Evolutionary conservation across 352 stramenopile species (phyloP).

Genomic region (Globisporangium okanoganense): DNA sequence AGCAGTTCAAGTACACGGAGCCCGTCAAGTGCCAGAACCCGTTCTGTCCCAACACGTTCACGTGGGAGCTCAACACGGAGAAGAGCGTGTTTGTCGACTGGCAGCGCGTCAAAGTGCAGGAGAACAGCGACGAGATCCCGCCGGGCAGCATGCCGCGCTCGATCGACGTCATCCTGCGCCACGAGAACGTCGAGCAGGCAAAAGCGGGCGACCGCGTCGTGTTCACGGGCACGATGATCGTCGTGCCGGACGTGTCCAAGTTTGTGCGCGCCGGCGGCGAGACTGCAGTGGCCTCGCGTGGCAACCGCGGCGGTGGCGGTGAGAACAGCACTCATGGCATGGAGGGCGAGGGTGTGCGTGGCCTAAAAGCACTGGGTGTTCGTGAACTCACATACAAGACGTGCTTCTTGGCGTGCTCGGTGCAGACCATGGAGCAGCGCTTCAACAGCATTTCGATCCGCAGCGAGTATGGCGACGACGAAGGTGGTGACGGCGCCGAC

Average conservation of each 20-base stretch:
- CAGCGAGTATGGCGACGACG: constrained; percentile 63
- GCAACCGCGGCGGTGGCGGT: constrained; percentile 27
- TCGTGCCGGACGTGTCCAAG: constrained; percentile 95
- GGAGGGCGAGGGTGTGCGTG: constrained; percentile 90
- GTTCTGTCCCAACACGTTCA: constrained; percentile 90
- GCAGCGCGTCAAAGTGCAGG: constrained; percentile 98
- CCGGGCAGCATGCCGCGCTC: constrained; percentile 95
- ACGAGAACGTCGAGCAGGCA: constrained; percentile 97
- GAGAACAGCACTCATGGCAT: constrained; percentile 79
- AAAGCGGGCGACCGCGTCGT: constrained; percentile 96
- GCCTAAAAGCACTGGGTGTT: constrained; percentile 94
- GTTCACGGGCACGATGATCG: constrained; percentile 94
- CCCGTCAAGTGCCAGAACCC: constrained; percentile 96
- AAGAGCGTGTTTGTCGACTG: constrained; percentile 97
- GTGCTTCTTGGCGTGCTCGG: constrained; percentile 95
- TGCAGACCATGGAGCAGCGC: constrained; percentile 90
- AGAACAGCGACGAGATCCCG: constrained; percentile 99
- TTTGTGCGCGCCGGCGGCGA: constrained; percentile 76
- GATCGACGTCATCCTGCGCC: constrained; percentile 97
- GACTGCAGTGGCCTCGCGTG: constrained; percentile 51
- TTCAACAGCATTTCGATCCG: constrained; percentile 87
- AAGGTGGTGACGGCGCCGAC: constrained; percentile 22
- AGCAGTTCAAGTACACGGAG: constrained; percentile 98
- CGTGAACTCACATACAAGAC: constrained; percentile 98
- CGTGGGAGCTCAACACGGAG: constrained; percentile 85